Conservation (phyloP, 306 rosid genomes). For the Trifolium repens region DNA sequence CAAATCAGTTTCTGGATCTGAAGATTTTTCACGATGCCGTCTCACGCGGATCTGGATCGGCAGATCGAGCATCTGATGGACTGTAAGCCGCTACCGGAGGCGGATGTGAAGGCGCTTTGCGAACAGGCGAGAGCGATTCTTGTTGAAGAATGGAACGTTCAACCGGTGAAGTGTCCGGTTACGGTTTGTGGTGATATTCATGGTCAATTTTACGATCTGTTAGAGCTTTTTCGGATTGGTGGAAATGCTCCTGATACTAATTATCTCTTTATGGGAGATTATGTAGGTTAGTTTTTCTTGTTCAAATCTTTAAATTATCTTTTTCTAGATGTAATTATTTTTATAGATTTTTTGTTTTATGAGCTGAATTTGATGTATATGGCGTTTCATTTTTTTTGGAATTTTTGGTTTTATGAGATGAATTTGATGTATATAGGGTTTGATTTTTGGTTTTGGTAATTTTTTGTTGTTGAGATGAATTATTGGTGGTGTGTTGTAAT, state of each 20-base stretch:
- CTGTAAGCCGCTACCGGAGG: constrained; percentile 92
- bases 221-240: constrained; percentile 96
- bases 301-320: neutral
- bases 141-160: constrained; percentile 98
- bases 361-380: neutral
- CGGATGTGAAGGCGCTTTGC: constrained; percentile 88
- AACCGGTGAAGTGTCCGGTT: constrained; percentile 98
- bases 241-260: constrained; percentile 93
- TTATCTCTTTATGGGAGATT: constrained; percentile 97
- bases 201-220: constrained; percentile 97
- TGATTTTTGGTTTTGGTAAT: neutral
- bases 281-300: constrained; percentile 73
- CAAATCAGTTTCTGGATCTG: constrained; percentile 54
- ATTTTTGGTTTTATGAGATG: neutral
- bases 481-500: constrained; percentile 13
- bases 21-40: constrained; percentile 69
- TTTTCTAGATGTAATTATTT: neutral
- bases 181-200: constrained; percentile 97
- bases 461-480: neutral
- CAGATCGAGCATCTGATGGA: constrained; percentile 99
- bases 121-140: constrained; percentile 94
- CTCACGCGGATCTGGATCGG: constrained; percentile 97
- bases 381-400: constrained; percentile 30
- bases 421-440: constrained; percentile 16
- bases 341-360: neutral